Conservation (phyloP, 495 filamentous ascomycete species). For the Aspergillus asperescens region DNA sequence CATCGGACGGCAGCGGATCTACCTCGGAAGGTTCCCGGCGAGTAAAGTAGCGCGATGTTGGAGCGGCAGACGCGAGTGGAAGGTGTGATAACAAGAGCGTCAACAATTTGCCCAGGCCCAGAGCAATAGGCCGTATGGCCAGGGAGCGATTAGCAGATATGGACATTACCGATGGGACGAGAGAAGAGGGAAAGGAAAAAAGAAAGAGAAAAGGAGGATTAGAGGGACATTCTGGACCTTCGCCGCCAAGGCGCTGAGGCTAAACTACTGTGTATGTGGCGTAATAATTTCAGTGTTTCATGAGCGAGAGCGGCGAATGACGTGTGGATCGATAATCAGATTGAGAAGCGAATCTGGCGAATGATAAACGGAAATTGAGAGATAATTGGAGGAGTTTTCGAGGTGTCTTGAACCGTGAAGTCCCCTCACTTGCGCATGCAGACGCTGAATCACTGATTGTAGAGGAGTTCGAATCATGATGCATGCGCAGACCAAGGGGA, state of each 20-base stretch:
- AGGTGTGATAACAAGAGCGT: constrained; percentile 41
- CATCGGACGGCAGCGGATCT: constrained; percentile 38
- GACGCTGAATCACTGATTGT: too few relatives aligned
- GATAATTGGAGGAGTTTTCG: too few relatives aligned
- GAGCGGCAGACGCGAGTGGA: constrained; percentile 41
- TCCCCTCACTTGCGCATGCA: too few relatives aligned
- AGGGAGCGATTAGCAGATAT: constrained; percentile 29
- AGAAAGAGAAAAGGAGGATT: neutral
- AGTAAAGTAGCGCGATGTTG: constrained; percentile 25
- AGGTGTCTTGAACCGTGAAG: too few relatives aligned
- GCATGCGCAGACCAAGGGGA: neutral
- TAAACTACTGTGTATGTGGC: constrained; percentile 9
- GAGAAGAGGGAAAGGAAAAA: constrained; percentile 10
- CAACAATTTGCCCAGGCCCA: constrained; percentile 46
- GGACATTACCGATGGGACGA: constrained; percentile 27
- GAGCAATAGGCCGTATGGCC: constrained; percentile 39
- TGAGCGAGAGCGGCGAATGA: neutral
- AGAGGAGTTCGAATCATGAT: too few relatives aligned
- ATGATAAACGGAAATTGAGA: too few relatives aligned
- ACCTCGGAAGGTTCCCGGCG: constrained; percentile 12
- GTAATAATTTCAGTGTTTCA: neutral
- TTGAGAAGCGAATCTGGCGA: too few relatives aligned
- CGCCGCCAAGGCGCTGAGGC: neutral
- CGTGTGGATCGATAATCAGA: neutral
- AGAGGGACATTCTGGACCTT: constrained; percentile 9